These are phyloP conservation scores for Tulasnella sp. DNA, from an alignment of 768 basidiomycete genomes.

Conservation along the genomic window DNA sequence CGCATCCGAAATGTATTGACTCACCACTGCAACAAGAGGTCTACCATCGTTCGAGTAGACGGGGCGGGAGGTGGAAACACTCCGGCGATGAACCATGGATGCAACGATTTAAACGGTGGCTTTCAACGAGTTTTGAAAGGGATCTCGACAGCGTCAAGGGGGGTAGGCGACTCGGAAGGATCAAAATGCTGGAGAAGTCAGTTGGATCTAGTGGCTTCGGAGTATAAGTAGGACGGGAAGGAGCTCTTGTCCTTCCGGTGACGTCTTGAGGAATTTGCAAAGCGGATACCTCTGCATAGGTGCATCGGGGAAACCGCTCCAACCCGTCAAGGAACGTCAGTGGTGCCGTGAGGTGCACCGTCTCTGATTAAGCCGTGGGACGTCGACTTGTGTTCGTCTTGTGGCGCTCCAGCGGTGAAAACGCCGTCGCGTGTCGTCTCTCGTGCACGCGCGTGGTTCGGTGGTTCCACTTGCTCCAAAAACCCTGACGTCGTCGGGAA, in stretches of 20 bases:
- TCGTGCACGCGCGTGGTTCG: too few species aligned
- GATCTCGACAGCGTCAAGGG: background rate
- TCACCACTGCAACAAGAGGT: slow-evolving; percentile 5
- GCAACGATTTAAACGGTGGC: background rate
- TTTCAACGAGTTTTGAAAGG: background rate
- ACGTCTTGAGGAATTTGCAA: background rate
- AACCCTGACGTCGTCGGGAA: background rate
- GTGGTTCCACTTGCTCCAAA: background rate
- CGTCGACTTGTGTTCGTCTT: background rate
- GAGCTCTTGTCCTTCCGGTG: background rate
- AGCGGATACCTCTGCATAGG: background rate
- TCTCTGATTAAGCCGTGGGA: background rate
- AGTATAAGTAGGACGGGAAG: background rate
- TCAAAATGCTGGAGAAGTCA: background rate
- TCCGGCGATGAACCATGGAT: background rate
- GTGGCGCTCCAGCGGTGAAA: background rate
- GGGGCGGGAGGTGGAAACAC: background rate
- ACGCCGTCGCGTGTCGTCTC: background rate
- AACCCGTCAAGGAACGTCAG: background rate
- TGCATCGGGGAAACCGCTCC: background rate
- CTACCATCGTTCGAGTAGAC: background rate
- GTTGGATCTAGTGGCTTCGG: background rate
- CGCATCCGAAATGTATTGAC: background rate
- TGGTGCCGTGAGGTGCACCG: background rate
- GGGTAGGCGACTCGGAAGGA: background rate